Evolutionary conservation across 1,284 basidiomycete species (phyloP).

Genomic region (Cutaneotrichosporon spelunceum): DNA sequence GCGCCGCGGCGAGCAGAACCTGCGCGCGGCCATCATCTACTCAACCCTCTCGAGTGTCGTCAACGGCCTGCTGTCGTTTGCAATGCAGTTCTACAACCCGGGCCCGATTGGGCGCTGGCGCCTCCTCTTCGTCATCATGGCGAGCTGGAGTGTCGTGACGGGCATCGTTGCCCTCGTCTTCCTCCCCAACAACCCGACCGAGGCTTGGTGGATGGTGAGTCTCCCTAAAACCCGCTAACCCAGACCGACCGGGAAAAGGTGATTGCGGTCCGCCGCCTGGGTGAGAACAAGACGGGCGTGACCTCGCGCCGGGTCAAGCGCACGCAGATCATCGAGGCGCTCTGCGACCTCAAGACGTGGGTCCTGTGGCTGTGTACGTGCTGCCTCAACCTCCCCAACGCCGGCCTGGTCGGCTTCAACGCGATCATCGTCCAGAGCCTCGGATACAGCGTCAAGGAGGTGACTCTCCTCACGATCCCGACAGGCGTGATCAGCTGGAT

Average conservation of each 20-base stretch:
- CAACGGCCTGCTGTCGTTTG: slow-evolving; percentile 28
- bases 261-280: slow-evolving; percentile 22
- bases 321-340: slow-evolving; percentile 23
- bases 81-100: slow-evolving; percentile 22
- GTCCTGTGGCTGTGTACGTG: slow-evolving; percentile 20
- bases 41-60: slow-evolving; percentile 28
- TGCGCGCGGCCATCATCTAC: slow-evolving; percentile 28
- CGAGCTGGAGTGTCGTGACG: slow-evolving; percentile 1
- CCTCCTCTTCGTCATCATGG: slow-evolving; percentile 20
- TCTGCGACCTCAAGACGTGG: slow-evolving; percentile 25
- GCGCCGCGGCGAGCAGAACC: slow-evolving; percentile 26
- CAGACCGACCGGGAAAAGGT: slow-evolving; percentile 25
- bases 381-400: slow-evolving; percentile 23
- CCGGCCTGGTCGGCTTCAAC: slow-evolving; percentile 28
- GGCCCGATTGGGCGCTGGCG: slow-evolving; percentile 18
- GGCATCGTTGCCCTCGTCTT: slow-evolving; percentile 12
- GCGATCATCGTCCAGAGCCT: slow-evolving; percentile 27
- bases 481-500: slow-evolving; percentile 41
- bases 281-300: slow-evolving; percentile 27
- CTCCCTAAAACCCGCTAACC: too few relatives aligned
- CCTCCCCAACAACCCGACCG: slow-evolving; percentile 21
- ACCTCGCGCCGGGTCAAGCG: slow-evolving; percentile 20
- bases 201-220: slow-evolving; percentile 29
- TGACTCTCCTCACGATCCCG: slow-evolving; percentile 36
- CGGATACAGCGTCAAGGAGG: slow-evolving; percentile 27